Base-by-base conservation (phyloP, 345 rosid species). In the Acer yangbiense region DNA sequence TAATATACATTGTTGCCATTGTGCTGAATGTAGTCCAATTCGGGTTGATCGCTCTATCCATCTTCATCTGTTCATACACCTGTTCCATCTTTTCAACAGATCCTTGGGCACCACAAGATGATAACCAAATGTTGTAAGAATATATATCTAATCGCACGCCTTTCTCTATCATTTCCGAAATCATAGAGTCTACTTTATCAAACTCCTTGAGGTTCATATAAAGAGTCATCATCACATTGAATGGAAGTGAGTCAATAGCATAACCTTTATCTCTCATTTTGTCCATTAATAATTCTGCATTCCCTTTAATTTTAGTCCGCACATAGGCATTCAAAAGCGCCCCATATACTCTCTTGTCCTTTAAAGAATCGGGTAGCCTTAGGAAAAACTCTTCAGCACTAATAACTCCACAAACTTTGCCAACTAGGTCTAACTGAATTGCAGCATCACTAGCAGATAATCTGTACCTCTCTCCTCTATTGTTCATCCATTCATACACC, bases 401-500 rank as follows among this genome's bases (percentile, higher is more conserved):
- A 69, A 94, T 76, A 69, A 93, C 83, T 67, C 97, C 97, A 43
- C 75, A 94, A 58, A 91, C 98, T 89, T 91, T 91, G 76, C 92
- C 90, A 66, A 96, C 83, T 72, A 96, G 89, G 83, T 96, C 99
- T 76, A 96, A 86, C 77, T 93, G 97, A 81, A 96, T 92, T 1
- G 99, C 99, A 77, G 97, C 93, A 82, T 96, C 98, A 81, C 99
- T 96, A 1, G 88, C 87, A 74, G 93, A 85, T 75, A 86, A 69
- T 65, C 87, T 88, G 79, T 85, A 96, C 83, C 94, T 91, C 78
- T 91, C 94, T 68, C 73, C 91, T 78, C 89, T 84, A 70, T 85
- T 89, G 82, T 79, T 90, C 97, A 96, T 96, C 99, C 99, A 96
- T 60, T 96, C 97, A 78, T 87, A 92, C 29, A 93, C 97, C 99